Percentiles rank a stretch among this genome's conserved stretches.
Evolutionary conservation across 805 yeast species (phyloP).

Genomic region (Suhomyces pyralidae): DNA sequence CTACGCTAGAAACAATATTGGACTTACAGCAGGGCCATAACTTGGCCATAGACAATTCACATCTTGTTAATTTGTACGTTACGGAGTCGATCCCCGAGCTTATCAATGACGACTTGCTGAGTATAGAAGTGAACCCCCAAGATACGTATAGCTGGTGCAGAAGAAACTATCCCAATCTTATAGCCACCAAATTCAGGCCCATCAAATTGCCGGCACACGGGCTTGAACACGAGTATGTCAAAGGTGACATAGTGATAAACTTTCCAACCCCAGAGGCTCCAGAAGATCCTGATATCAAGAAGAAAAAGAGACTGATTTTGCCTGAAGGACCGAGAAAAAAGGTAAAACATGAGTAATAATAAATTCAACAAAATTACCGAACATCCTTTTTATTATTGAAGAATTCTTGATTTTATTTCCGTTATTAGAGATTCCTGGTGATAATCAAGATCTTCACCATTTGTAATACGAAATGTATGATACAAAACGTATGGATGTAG

Average conservation of each 20-base stretch:
- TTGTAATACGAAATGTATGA: no score
- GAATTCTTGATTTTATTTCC: no score
- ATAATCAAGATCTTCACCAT: no score
- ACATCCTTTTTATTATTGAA: no score
- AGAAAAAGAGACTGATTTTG: background rate
- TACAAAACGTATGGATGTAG: no score
- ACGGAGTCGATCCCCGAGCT: conserved; percentile 38
- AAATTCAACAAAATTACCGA: no score
- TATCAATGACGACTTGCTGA: conserved; percentile 33
- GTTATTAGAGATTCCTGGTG: no score
- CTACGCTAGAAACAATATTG: background rate
- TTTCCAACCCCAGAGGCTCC: background rate
- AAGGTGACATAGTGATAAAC: background rate
- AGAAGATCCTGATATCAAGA: background rate
- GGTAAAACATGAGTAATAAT: background rate
- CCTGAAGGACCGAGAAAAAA: background rate
- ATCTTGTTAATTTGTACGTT: conserved; percentile 26
- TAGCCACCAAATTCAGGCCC: conserved; percentile 34
- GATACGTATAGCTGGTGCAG: conserved; percentile 37
- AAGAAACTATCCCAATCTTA: conserved; percentile 33
- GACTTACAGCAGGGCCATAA: background rate
- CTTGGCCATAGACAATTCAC: conserved; percentile 15
- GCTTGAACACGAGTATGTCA: conserved; percentile 9
- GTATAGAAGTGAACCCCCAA: conserved; percentile 39
- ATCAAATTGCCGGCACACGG: conserved; percentile 22